Conservation (phyloP, 371 early-diverging fungal genomes). For the Saksenaea oblongispora region DNA sequence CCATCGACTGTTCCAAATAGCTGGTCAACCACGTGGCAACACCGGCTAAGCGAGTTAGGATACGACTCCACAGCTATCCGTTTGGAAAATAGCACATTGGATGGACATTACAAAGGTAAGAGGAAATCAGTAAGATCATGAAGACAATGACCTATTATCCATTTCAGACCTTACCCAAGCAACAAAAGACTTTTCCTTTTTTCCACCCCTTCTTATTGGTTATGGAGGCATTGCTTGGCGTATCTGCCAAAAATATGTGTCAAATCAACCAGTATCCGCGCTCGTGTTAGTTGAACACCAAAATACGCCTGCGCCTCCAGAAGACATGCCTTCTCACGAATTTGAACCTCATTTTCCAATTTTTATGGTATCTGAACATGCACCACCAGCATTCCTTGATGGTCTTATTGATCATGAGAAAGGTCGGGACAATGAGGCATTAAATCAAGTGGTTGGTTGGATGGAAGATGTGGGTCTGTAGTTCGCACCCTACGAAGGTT, state of each 20-base stretch:
- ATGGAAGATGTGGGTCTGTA: conserved; percentile 25
- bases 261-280: conserved; percentile 45
- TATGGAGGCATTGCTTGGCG: conserved; percentile 32
- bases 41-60: conserved; percentile 27
- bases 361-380: conserved; percentile 5
- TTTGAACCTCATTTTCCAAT: conserved; percentile 48
- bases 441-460: conserved; percentile 22
- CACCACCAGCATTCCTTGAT: conserved; percentile 27
- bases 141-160: not conserved
- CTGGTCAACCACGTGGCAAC: conserved; percentile 23
- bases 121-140: not conserved
- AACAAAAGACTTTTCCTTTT: conserved; percentile 29
- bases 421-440: not conserved
- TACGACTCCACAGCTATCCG: conserved; percentile 20
- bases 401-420: conserved; percentile 26
- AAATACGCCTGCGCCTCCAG: not conserved
- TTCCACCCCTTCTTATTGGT: conserved; percentile 43
- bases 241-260: conserved; percentile 38
- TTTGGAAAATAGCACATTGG: conserved; percentile 9
- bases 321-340: conserved; percentile 18
- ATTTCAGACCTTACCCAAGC: conserved; percentile 22
- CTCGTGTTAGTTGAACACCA: conserved; percentile 22
- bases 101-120: conserved; percentile 29
- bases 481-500: no score
- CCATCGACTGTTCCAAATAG: not conserved